Evolutionary conservation across 345 rosid genomes (phyloP).

Genomic region (Arabidopsis thaliana): DNA sequence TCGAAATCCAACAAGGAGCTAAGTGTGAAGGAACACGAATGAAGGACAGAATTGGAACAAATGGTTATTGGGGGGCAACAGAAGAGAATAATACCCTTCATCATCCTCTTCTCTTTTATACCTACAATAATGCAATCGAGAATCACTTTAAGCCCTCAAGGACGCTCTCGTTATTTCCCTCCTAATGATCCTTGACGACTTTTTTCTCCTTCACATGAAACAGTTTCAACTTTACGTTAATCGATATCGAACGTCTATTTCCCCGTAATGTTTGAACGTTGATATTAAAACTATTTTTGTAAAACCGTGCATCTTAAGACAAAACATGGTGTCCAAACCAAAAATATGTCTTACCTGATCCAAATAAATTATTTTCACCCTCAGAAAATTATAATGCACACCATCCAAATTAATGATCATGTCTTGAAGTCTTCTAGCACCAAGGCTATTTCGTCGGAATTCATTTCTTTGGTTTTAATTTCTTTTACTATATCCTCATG

Average conservation of each 20-base stretch:
- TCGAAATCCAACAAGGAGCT: slow-evolving; percentile 32
- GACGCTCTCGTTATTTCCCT: slow-evolving; percentile 44
- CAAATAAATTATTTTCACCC: background rate
- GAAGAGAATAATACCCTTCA: slow-evolving; percentile 51
- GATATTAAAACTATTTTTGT: background rate
- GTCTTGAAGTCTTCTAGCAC: background rate
- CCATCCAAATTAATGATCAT: background rate
- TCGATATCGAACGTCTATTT: slow-evolving; percentile 24
- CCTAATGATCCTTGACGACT: background rate
- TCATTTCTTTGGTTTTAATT: slow-evolving; percentile 3
- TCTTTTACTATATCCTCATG: slow-evolving; percentile 33
- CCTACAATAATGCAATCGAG: slow-evolving; percentile 57
- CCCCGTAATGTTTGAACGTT: slow-evolving; percentile 5
- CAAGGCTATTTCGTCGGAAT: background rate
- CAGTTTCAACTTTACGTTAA: slow-evolving; percentile 16
- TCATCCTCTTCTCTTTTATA: slow-evolving; percentile 43
- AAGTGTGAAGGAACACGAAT: slow-evolving; percentile 33
- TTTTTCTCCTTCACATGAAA: slow-evolving; percentile 36
- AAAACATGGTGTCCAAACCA: background rate
- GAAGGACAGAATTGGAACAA: slow-evolving; percentile 35
- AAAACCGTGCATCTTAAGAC: background rate
- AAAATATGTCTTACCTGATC: background rate
- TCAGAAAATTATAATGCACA: background rate
- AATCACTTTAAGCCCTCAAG: slow-evolving; percentile 49
- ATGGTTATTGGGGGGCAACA: slow-evolving; percentile 41